Evolutionary conservation across 2,329 filamentous ascomycete genomes (phyloP).

Genomic region (Aspergillus candidus): DNA sequence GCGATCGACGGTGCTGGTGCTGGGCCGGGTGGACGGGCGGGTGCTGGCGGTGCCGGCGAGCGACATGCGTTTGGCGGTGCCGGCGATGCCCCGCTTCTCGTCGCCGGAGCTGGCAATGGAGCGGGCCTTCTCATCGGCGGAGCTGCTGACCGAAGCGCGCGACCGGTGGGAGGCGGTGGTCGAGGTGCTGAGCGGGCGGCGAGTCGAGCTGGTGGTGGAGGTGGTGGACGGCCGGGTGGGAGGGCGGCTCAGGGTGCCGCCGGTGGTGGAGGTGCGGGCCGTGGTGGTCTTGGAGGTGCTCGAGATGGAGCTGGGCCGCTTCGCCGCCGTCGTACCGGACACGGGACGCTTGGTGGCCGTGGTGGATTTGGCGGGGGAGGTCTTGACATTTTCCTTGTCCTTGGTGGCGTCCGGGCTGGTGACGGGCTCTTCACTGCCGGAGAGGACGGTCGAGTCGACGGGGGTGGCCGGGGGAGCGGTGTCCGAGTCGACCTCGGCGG

Average conservation of each 20-base stretch:
- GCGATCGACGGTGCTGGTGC: constrained; percentile 30
- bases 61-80: constrained; percentile 42
- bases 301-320: constrained; percentile 33
- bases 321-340: constrained; percentile 30
- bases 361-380: constrained; percentile 28
- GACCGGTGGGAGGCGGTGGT: constrained; percentile 36
- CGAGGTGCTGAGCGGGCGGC: constrained; percentile 33
- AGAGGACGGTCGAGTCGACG: constrained; percentile 27
- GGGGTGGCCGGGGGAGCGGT: constrained; percentile 30
- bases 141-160: constrained; percentile 39
- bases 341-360: constrained; percentile 29
- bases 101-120: constrained; percentile 41
- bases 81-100: constrained; percentile 39
- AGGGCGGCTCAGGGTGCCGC: constrained; percentile 40
- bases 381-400: constrained; percentile 28
- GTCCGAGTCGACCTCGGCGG: constrained; percentile 25
- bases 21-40: constrained; percentile 29
- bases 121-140: constrained; percentile 38
- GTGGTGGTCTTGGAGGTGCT: constrained; percentile 24
- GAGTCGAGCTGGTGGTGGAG: constrained; percentile 15
- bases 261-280: constrained; percentile 25
- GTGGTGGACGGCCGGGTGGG: constrained; percentile 37
- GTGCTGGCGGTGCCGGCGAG: constrained; percentile 34
- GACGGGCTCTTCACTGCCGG: constrained; percentile 27
- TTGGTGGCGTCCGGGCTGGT: constrained; percentile 32